These are phyloP conservation scores for Lobulomyces angularis DNA, from an alignment of 192 early-diverging fungal species.

Conservation along the genomic window DNA sequence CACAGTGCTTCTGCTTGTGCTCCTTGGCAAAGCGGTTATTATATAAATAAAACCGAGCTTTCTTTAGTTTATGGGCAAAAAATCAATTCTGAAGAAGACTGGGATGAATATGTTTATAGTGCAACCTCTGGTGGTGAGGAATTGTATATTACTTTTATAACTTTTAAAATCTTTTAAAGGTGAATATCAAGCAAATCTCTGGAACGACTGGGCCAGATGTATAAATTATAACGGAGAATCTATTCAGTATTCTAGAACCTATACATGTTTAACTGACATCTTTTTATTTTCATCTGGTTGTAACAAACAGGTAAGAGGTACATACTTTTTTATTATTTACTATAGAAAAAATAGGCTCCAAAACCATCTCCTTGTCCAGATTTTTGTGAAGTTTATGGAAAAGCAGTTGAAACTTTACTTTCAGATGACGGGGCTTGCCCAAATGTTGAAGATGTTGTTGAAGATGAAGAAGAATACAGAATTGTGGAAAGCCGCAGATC, in stretches of 20 bases:
- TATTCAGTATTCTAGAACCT: too few relatives aligned
- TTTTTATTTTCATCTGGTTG: too few relatives aligned
- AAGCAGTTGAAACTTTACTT: slow-evolving; percentile 16
- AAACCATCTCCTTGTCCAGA: slow-evolving; percentile 11
- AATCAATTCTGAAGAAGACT: slow-evolving; percentile 11
- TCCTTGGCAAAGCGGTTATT: slow-evolving; percentile 25
- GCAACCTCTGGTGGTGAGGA: slow-evolving; percentile 25
- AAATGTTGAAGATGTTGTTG: neutral
- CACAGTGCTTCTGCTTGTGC: slow-evolving; percentile 19
- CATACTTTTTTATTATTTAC: too few relatives aligned
- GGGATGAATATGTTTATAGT: slow-evolving; percentile 18
- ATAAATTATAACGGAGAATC: too few relatives aligned
- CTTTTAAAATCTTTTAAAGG: neutral
- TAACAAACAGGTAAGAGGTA: neutral
- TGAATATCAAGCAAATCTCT: neutral
- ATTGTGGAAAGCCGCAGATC: too few relatives aligned
- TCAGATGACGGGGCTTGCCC: slow-evolving; percentile 17
- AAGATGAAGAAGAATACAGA: too few relatives aligned
- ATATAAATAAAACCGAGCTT: slow-evolving; percentile 29
- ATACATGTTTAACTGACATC: too few relatives aligned
- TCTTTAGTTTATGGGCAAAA: slow-evolving; percentile 26
- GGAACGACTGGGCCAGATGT: neutral
- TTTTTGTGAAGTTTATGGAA: slow-evolving; percentile 22
- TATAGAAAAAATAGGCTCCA: too few relatives aligned
- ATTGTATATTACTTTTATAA: too few relatives aligned